Evolutionary conservation across 1,284 basidiomycete genomes (phyloP), one percentile per base, ranked within the genome.

Genomic region (Tetrapyrgos nigripes): DNA sequence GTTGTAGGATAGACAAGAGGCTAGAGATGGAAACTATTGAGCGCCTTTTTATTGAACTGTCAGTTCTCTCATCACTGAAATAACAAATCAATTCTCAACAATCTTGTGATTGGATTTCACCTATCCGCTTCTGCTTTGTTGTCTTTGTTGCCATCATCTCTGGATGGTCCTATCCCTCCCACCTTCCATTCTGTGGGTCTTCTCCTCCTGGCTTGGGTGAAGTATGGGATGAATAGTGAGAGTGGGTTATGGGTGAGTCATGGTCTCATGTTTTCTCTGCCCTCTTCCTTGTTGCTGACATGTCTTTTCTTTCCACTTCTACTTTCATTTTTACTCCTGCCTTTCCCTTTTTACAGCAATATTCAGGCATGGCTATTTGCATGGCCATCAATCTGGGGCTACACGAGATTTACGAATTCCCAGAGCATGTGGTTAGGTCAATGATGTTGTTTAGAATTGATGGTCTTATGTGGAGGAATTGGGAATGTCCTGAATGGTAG

Each of bases 321-420:
- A n/a, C n/a, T n/a, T n/a, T n/a, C n/a, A n/a, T n/a, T n/a, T n/a
- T n/a, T n/a, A n/a, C n/a, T n/a, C n/a, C n/a, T n/a, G n/a, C n/a
- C n/a, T n/a, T n/a, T n/a, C n/a, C n/a, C n/a, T n/a, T n/a, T n/a
- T 17, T n/a, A n/a, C 47, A 67, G 66, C 65, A 68, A 66, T 68
- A 65, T 55, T 65, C 66, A 19, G 66, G 66, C 4, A 77, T 79
- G 70, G 73, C 76, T 8, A 72, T 76, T 17, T 69, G 78, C 2
- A 79, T 79, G 78, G 71, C 75, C 1, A 66, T 75, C 31, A 76
- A 79, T 64, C 64, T 79, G 2, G 78, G 78, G 1, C 61, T 77
- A n/a, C 76, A 79, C 58, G 72, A 77, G 61, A 69, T 78, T 28
- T 78, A 74, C 64, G 77, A 79, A 59, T 72, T 72, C 13, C 64